These are phyloP conservation scores for Enterospora canceri DNA, from an alignment of 371 early-diverging fungal species.

Conservation along the genomic window DNA sequence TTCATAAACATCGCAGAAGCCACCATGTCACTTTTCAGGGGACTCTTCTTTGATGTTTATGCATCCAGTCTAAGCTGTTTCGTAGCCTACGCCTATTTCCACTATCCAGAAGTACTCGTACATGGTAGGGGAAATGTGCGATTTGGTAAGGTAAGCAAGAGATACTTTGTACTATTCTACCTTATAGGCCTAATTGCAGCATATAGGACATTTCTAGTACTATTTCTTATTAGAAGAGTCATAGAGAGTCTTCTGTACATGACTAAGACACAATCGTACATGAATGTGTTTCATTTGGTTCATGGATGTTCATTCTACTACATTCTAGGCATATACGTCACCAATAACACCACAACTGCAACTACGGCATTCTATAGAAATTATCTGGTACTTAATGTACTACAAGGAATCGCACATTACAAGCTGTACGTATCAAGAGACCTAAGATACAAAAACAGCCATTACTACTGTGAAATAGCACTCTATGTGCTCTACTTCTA, in stretches of 20 bases:
- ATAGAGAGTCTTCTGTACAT: conserved; percentile 18
- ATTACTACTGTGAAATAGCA: conserved; percentile 25
- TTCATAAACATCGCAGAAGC: too few relatives aligned
- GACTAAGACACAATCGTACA: conserved; percentile 7
- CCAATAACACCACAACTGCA: background rate
- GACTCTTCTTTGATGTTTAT: background rate
- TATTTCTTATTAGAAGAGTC: conserved; percentile 10
- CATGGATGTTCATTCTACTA: conserved; percentile 27
- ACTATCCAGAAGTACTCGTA: background rate
- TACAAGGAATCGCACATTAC: conserved; percentile 16
- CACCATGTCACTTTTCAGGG: background rate
- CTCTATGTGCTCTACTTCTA: conserved; percentile 16
- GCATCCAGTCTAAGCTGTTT: background rate
- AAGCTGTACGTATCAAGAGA: conserved; percentile 8
- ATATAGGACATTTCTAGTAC: conserved; percentile 1
- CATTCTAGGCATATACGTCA: conserved; percentile 8
- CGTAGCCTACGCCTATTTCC: background rate
- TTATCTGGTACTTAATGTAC: conserved; percentile 14
- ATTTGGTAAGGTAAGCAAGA: conserved; percentile 3
- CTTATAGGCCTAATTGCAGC: conserved; percentile 6
- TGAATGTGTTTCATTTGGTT: conserved; percentile 20
- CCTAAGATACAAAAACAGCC: conserved; percentile 3
- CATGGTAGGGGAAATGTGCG: background rate
- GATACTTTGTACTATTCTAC: conserved; percentile 23
- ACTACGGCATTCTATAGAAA: background rate